Evolutionary conservation across 768 basidiomycete genomes (phyloP).

Genomic region (Lentinula edodes): DNA sequence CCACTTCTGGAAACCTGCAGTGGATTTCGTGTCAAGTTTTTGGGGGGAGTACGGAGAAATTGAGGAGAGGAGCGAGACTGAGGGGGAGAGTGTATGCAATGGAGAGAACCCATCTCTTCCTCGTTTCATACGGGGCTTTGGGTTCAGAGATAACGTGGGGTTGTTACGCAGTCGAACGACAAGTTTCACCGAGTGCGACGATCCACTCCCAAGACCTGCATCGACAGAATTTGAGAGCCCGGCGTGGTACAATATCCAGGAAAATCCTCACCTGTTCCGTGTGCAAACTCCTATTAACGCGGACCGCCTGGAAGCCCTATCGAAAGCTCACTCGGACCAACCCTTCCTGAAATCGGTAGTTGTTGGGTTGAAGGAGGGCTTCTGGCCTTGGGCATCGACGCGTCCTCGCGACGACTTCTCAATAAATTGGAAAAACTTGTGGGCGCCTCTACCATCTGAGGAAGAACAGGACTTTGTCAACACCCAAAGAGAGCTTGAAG

Average conservation of each 20-base stretch:
- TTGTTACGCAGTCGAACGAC: not conserved
- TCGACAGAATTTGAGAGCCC: no score
- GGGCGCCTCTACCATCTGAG: conserved; percentile 13
- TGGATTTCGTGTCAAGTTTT: no score
- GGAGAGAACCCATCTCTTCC: no score
- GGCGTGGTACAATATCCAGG: not conserved
- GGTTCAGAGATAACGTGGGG: no score
- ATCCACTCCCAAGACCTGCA: not conserved
- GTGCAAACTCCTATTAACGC: conserved; percentile 28
- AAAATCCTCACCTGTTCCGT: not conserved
- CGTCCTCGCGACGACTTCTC: conserved; percentile 13
- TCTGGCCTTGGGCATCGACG: conserved; percentile 38
- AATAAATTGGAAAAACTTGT: not conserved
- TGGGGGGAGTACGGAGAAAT: no score
- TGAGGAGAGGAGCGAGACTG: no score
- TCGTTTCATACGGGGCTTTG: no score
- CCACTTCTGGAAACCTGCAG: no score
- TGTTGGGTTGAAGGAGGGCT: conserved; percentile 27
- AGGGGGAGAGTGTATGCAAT: no score
- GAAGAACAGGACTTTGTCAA: conserved; percentile 18
- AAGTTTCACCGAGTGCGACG: not conserved
- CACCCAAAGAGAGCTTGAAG: conserved; percentile 20
- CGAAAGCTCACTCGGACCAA: conserved; percentile 30
- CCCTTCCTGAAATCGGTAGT: conserved; percentile 28
- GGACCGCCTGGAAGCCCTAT: conserved; percentile 19